Evolutionary conservation across 1,284 basidiomycete genomes (phyloP).

Genomic region (Puccinia novopanici): DNA sequence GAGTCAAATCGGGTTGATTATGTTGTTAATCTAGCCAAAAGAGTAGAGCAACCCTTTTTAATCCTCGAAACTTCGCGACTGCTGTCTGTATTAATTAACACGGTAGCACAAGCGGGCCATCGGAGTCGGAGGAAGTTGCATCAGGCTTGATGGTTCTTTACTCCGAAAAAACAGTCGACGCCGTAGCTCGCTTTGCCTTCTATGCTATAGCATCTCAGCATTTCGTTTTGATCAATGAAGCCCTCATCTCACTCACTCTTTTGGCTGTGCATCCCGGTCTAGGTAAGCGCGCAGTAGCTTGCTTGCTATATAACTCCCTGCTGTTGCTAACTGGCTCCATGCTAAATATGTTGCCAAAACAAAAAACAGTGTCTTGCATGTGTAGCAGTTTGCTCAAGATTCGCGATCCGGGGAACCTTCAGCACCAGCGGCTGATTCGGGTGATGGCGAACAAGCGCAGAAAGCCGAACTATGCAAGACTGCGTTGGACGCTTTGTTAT

Average conservation of each 20-base stretch:
- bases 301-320: neutral
- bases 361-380: conserved; percentile 13
- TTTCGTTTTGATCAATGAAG: conserved; percentile 47
- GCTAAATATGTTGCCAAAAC: neutral
- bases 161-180: conserved; percentile 27
- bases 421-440: neutral
- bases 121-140: neutral
- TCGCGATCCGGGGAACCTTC: neutral
- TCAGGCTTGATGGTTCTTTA: neutral
- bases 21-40: conserved; percentile 23
- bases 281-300: neutral
- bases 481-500: conserved; percentile 31
- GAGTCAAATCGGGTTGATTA: neutral
- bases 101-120: conserved; percentile 8
- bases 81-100: conserved; percentile 21
- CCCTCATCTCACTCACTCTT: conserved; percentile 41
- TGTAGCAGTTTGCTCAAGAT: conserved; percentile 27
- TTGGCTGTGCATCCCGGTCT: neutral
- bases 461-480: neutral
- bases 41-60: conserved; percentile 24
- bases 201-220: neutral
- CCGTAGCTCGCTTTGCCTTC: conserved; percentile 24
- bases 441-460: neutral
- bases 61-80: conserved; percentile 33
- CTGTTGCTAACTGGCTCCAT: neutral